These are phyloP conservation scores for Albophoma yamanashiensis DNA, from an alignment of 2,329 filamentous ascomycete genomes.

Conservation along the genomic window DNA sequence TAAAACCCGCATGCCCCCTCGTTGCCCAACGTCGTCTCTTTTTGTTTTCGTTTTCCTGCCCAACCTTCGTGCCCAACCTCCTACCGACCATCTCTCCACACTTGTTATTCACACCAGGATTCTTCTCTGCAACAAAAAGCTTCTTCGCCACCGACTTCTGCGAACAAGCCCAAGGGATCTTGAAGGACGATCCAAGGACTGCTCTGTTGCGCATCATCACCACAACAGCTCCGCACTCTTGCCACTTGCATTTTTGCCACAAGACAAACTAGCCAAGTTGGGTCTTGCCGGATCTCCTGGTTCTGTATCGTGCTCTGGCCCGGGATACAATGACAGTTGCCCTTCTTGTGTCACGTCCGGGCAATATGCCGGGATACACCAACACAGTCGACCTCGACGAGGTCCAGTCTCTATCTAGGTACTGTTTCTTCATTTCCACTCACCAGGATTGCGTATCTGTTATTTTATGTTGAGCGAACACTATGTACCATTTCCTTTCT, in stretches of 20 bases:
- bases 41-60: constrained; percentile 23
- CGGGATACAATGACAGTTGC: constrained; percentile 37
- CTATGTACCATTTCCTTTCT: constrained; percentile 3
- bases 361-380: constrained; percentile 43
- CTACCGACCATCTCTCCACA: constrained; percentile 11
- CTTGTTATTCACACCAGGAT: constrained; percentile 5
- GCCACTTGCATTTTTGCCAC: constrained; percentile 12
- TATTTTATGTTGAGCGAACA: constrained; percentile 9
- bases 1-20: constrained; percentile 42
- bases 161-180: constrained; percentile 7
- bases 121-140: constrained; percentile 3
- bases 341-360: constrained; percentile 35
- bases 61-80: constrained; percentile 29
- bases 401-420: constrained; percentile 51
- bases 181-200: constrained; percentile 12
- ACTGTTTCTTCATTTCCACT: constrained; percentile 39
- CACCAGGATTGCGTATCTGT: constrained; percentile 31
- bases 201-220: constrained; percentile 16
- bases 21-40: constrained; percentile 24
- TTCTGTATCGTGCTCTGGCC: constrained; percentile 16
- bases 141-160: constrained; percentile 10
- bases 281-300: constrained; percentile 16
- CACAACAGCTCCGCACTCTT: constrained; percentile 12
- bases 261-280: constrained; percentile 13
- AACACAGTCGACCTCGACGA: constrained; percentile 44